phyloP scores from a whole-genome alignment of 2,329 filamentous ascomycete species.

The Epichloe sylvatica region DNA sequence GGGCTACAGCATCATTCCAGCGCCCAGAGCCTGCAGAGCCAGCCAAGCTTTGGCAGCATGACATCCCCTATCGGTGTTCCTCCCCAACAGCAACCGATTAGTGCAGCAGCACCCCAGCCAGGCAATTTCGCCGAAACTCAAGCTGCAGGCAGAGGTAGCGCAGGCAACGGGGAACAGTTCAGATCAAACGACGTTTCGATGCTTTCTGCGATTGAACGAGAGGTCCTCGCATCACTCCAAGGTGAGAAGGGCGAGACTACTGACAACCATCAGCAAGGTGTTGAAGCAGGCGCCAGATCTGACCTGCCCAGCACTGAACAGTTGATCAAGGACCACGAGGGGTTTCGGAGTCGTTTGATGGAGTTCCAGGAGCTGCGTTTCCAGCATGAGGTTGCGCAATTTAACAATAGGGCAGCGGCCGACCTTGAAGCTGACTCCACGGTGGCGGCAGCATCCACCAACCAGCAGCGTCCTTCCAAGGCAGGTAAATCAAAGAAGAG shows the following conservation, averaged over 20 bases:
- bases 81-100: constrained; percentile 32
- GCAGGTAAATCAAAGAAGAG: constrained; percentile 18
- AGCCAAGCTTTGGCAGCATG: constrained; percentile 92
- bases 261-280: constrained; percentile 10
- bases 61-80: constrained; percentile 61
- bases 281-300: constrained; percentile 24
- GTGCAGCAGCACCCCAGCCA: constrained; percentile 5
- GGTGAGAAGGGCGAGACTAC: constrained; percentile 1
- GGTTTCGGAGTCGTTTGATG: constrained; percentile 57
- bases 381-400: constrained; percentile 49
- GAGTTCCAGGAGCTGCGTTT: constrained; percentile 71
- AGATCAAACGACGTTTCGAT: constrained; percentile 64
- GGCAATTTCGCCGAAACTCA: constrained; percentile 58
- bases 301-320: constrained; percentile 37
- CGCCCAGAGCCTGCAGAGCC: constrained; percentile 88
- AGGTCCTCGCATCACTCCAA: constrained; percentile 32
- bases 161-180: constrained; percentile 35
- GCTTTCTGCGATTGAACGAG: constrained; percentile 40
- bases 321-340: constrained; percentile 40
- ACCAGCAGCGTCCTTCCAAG: constrained; percentile 7
- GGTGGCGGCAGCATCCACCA: background rate
- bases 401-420: constrained; percentile 9
- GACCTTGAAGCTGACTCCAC: background rate
- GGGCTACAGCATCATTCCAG: constrained; percentile 83
- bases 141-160: constrained; percentile 11